These are phyloP conservation scores for Ophiocordyceps polyrhachis-furcata DNA, from an alignment of 2,329 filamentous ascomycete genomes.

Conservation along the genomic window DNA sequence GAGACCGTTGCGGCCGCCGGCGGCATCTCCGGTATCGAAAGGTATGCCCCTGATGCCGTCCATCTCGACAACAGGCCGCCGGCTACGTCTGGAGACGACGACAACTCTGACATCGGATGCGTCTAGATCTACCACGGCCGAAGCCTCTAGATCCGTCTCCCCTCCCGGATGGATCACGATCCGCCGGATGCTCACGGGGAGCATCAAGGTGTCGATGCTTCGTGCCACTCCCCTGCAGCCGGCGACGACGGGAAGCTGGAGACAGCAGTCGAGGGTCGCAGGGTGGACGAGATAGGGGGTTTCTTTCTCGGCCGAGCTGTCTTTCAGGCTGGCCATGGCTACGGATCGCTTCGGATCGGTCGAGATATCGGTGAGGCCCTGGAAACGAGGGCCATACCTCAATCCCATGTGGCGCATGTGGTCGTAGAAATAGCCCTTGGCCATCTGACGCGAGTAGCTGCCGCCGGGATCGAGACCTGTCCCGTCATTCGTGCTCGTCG, in stretches of 20 bases:
- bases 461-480: neutral
- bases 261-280: conserved; percentile 1
- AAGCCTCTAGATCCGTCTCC: neutral
- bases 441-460: neutral
- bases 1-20: neutral
- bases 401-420: conserved; percentile 1
- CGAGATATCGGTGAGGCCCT: conserved; percentile 3
- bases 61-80: neutral
- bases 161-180: neutral
- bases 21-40: neutral
- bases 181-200: neutral
- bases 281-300: conserved; percentile 2
- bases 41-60: neutral
- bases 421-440: neutral
- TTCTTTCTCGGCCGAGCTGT: neutral
- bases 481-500: neutral
- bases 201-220: neutral
- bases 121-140: neutral
- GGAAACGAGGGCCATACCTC: conserved; percentile 2
- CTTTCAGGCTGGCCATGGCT: neutral
- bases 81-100: neutral
- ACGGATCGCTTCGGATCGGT: neutral
- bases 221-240: neutral
- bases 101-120: neutral
- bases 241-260: conserved; percentile 2